Evolutionary conservation across 495 filamentous ascomycete genomes (phyloP).

Genomic region (Neohortaea acidophila): DNA sequence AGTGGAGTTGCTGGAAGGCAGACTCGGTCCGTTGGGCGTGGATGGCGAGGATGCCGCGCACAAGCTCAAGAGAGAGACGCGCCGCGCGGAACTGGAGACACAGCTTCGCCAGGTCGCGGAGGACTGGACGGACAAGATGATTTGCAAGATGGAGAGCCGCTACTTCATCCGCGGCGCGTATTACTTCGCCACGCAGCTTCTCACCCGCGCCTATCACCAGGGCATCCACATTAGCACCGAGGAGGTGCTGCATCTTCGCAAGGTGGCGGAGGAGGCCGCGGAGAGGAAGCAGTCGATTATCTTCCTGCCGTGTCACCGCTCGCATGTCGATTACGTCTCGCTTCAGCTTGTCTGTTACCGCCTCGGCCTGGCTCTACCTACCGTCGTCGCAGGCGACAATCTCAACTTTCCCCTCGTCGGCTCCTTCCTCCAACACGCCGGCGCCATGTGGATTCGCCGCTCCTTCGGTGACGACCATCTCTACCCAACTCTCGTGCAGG

Average conservation of each 20-base stretch:
- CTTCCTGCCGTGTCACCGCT: slow-evolving; percentile 86
- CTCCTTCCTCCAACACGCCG: slow-evolving; percentile 81
- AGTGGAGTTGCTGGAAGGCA: slow-evolving; percentile 61
- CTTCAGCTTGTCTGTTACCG: slow-evolving; percentile 91
- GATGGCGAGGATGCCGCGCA: slow-evolving; percentile 11
- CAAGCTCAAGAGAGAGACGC: slow-evolving; percentile 5
- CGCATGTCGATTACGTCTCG: slow-evolving; percentile 90
- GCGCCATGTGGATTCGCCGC: slow-evolving; percentile 90
- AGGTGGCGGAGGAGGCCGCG: slow-evolving; percentile 65
- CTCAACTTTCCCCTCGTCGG: slow-evolving; percentile 86
- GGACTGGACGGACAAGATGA: slow-evolving; percentile 81
- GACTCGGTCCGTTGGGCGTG: slow-evolving; percentile 34
- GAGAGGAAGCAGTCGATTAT: slow-evolving; percentile 87
- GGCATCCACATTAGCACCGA: slow-evolving; percentile 91
- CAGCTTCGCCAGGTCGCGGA: slow-evolving; percentile 59
- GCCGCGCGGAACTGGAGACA: slow-evolving; percentile 19
- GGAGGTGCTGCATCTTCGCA: slow-evolving; percentile 68
- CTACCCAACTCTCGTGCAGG: slow-evolving; percentile 79
- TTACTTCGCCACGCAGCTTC: slow-evolving; percentile 71
- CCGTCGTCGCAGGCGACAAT: slow-evolving; percentile 93
- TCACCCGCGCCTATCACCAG: slow-evolving; percentile 89
- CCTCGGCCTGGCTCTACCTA: slow-evolving; percentile 70
- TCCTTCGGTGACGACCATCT: slow-evolving; percentile 85
- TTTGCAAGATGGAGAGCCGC: slow-evolving; percentile 97
- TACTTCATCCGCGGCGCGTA: slow-evolving; percentile 83